A percentile compares a stretch with the other conserved stretches of the same genome.
Conservation (phyloP, 164 flowering plant genomes). For the Aristolochia contorta region DNA sequence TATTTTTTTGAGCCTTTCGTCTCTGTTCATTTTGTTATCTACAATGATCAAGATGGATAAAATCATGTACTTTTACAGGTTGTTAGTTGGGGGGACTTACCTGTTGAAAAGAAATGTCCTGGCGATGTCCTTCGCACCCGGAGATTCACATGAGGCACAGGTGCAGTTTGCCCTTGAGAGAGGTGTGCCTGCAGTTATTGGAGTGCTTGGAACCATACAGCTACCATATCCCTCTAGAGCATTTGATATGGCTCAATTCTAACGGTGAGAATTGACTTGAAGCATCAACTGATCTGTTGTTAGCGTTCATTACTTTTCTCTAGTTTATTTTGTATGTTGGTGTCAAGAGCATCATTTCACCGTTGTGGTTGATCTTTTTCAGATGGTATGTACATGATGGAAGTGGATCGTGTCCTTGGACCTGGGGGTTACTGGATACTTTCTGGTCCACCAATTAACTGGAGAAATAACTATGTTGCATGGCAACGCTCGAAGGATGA, state of each 20-base stretch:
- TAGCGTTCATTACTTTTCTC: neutral
- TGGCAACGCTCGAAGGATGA: slow-evolving; percentile 85
- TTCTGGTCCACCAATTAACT: slow-evolving; percentile 88
- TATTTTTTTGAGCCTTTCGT: no score
- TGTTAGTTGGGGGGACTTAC: slow-evolving; percentile 94
- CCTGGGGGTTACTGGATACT: slow-evolving; percentile 96
- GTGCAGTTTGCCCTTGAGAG: slow-evolving; percentile 94
- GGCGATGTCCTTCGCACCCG: slow-evolving; percentile 92
- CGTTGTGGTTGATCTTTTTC: slow-evolving; percentile 11
- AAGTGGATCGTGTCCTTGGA: slow-evolving; percentile 87
- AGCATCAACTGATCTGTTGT: neutral
- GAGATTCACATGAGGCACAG: slow-evolving; percentile 91
- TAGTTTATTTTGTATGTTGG: neutral
- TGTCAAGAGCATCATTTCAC: no score
- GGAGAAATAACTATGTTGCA: slow-evolving; percentile 56
- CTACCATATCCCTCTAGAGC: slow-evolving; percentile 82
- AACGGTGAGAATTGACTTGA: slow-evolving; percentile 45
- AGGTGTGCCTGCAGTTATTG: slow-evolving; percentile 92
- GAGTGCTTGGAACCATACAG: slow-evolving; percentile 77
- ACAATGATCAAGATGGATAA: neutral
- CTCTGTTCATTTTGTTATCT: neutral
- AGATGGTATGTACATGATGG: slow-evolving; percentile 87
- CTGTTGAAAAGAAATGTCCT: slow-evolving; percentile 74
- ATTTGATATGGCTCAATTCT: slow-evolving; percentile 87
- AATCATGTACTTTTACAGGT: slow-evolving; percentile 31